Conservation (phyloP, 192 early-diverging fungal genomes). For the Gamsiella multidivaricata region DNA sequence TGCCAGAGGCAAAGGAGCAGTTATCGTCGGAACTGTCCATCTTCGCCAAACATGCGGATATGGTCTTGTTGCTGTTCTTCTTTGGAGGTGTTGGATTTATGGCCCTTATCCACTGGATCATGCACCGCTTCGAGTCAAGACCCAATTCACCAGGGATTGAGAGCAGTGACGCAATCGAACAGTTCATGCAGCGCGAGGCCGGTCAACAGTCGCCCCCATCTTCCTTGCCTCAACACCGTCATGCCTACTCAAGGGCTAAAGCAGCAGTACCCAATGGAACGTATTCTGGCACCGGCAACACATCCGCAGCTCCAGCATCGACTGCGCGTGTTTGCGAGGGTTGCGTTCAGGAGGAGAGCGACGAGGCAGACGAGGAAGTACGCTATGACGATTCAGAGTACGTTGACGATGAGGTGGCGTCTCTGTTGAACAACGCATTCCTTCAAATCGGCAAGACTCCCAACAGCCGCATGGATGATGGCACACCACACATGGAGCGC, state of each 20-base stretch:
- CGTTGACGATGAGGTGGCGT: slow-evolving; percentile 46
- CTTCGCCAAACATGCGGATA: slow-evolving; percentile 30
- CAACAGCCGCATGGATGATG: slow-evolving; percentile 32
- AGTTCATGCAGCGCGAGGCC: slow-evolving; percentile 39
- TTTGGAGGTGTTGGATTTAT: slow-evolving; percentile 39
- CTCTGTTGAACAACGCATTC: slow-evolving; percentile 41
- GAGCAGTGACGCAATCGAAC: slow-evolving; percentile 27
- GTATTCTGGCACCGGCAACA: background rate
- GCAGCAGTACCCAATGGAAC: background rate
- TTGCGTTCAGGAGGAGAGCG: slow-evolving; percentile 19
- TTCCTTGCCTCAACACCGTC: background rate
- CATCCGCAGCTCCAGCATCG: background rate
- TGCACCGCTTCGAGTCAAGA: slow-evolving; percentile 33
- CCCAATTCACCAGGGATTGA: slow-evolving; percentile 39
- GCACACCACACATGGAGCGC: background rate
- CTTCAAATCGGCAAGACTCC: slow-evolving; percentile 47
- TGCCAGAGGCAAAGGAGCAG: slow-evolving; percentile 50
- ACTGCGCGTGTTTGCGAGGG: slow-evolving; percentile 1
- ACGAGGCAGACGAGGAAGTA: slow-evolving; percentile 23
- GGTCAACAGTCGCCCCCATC: background rate
- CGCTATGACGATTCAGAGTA: slow-evolving; percentile 48
- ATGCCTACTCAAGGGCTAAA: background rate
- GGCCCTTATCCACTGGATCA: slow-evolving; percentile 47
- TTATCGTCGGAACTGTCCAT: slow-evolving; percentile 46
- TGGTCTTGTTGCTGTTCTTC: slow-evolving; percentile 36